phyloP scores from a whole-genome alignment of 163 green algal species.

The Picocystis sp. region DNA sequence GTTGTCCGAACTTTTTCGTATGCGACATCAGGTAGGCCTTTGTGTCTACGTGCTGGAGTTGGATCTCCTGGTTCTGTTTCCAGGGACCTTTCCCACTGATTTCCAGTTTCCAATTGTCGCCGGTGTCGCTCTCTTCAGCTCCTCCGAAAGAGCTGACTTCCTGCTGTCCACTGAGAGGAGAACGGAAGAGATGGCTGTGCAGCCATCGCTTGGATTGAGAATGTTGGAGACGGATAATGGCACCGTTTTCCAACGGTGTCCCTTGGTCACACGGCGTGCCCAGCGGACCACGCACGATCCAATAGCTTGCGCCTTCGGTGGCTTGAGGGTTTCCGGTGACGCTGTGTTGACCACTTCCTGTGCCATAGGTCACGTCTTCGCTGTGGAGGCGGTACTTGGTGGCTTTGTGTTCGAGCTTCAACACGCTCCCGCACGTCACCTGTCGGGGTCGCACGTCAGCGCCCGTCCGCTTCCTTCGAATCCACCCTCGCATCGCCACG shows the following conservation, averaged over 20 bases:
- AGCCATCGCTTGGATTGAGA: constrained; percentile 66
- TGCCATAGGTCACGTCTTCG: constrained; percentile 64
- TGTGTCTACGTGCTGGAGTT: constrained; percentile 60
- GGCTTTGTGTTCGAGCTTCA: constrained; percentile 53
- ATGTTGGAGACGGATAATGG: constrained; percentile 58
- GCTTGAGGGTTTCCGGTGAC: constrained; percentile 54
- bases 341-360: constrained; percentile 68
- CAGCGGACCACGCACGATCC: constrained; percentile 37
- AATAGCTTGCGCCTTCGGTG: constrained; percentile 64
- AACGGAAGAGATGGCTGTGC: constrained; percentile 69
- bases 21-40: constrained; percentile 41
- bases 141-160: constrained; percentile 64
- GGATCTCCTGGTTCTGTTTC: constrained; percentile 18
- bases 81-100: constrained; percentile 34
- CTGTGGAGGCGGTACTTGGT: constrained; percentile 56
- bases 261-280: constrained; percentile 33
- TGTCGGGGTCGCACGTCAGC: constrained; percentile 11
- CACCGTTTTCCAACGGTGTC: constrained; percentile 32
- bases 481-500: no score
- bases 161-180: constrained; percentile 64
- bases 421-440: constrained; percentile 76
- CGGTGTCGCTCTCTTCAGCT: constrained; percentile 44
- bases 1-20: constrained; percentile 48
- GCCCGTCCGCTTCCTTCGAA: no score
- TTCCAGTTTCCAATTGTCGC: constrained; percentile 66